Evolutionary conservation across 192 early-diverging fungal species (phyloP), one percentile per base, ranked within the genome.

Genomic region (Backusella parvicylindrica): DNA sequence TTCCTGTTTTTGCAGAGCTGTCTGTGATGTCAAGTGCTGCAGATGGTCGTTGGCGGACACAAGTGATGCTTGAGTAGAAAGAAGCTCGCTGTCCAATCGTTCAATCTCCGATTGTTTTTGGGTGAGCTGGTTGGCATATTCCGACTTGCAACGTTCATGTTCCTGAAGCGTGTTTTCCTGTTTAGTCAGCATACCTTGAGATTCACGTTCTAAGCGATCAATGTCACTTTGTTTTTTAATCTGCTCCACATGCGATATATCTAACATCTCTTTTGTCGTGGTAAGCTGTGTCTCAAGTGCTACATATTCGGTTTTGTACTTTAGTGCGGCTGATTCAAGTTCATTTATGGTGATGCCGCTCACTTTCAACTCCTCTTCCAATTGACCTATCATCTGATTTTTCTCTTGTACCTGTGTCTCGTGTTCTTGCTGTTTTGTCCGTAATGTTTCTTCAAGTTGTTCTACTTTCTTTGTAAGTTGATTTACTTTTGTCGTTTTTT

Each of bases 391-490:
- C 53, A 32, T 31, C 28, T 41, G 56, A 65, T 60, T 12, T 64
- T 60, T 73, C 33, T 53, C 40, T 49, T 33, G 18, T 32, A 53
- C 21, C 56, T 28, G n/a, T 23, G 65, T 60, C 60, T 75, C 43
- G 12, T 47, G 43, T 28, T 68, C 31, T 16, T 9, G 9, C 60
- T 60, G 16, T 36, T 5, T 32, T 16, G 43, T 26, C 23, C 38
- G 32, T 6, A 68, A 12, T 31, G 32, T 40, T 31, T 75, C 63
- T 28, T 68, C 43, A 3, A 68, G 31, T 40, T 50, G 74, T 15
- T 75, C 74, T 16, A 75, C n/a, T 65, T 68, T 75, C 47, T 75
- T 75, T 31, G 67, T 43, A 30, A 75, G 37, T 26, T 75, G 74
- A 23, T 16, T 41, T 36, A 38, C 41, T 68, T 56, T 67, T n/a